phyloP scores from a whole-genome alignment of 352 stramenopile species.

The Globisporangium irregulare region DNA sequence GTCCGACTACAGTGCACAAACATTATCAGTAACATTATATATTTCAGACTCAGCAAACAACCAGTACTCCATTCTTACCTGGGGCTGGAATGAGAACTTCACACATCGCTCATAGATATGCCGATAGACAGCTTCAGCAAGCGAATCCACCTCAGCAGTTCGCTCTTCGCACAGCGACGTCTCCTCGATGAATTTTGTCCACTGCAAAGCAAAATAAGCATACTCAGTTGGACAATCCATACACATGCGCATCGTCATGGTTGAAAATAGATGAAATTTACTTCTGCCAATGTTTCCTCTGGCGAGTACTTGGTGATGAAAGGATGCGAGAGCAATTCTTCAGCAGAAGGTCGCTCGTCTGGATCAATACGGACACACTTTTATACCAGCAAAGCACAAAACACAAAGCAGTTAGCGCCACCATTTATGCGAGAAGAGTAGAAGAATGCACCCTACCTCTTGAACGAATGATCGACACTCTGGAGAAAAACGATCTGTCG shows the following conservation, averaged over 20 bases:
- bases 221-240: not conserved
- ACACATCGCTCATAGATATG: conserved; percentile 76
- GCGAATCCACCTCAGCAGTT: conserved; percentile 49
- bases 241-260: not conserved
- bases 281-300: conserved; percentile 67
- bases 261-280: conserved; percentile 16
- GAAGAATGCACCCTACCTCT: conserved; percentile 29
- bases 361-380: conserved; percentile 73
- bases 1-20: conserved; percentile 51
- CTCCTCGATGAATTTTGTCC: conserved; percentile 58
- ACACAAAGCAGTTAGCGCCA: not conserved
- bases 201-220: conserved; percentile 32
- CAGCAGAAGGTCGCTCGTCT: conserved; percentile 54
- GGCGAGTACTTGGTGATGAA: conserved; percentile 68
- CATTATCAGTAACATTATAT: not conserved
- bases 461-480: conserved; percentile 73
- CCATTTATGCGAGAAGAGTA: not conserved
- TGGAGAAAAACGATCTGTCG: conserved; percentile 54
- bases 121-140: conserved; percentile 74
- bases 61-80: conserved; percentile 32
- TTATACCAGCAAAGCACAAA: not conserved
- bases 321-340: conserved; percentile 60
- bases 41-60: not conserved
- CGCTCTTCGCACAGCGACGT: conserved; percentile 58
- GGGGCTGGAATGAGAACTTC: conserved; percentile 71